phyloP scores from a whole-genome alignment of 306 rosid species.

The Casuarina equisetifolia region DNA sequence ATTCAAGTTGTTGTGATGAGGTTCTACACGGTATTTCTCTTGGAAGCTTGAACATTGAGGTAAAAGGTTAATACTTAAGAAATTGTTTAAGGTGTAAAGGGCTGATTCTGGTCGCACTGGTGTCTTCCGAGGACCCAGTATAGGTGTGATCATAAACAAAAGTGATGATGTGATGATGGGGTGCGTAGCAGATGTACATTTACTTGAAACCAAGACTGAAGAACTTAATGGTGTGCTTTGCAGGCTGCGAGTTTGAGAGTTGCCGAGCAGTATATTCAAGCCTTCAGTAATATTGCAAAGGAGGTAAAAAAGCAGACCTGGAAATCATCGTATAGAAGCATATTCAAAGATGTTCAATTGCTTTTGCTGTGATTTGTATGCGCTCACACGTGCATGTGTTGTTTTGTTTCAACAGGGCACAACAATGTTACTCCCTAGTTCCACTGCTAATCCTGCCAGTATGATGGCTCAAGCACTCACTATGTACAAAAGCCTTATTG shows the following conservation, averaged over 20 bases:
- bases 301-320: slow-evolving; percentile 54
- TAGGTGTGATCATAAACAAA: background rate
- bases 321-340: slow-evolving; percentile 1
- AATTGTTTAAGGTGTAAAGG: background rate
- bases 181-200: slow-evolving; percentile 4
- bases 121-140: background rate
- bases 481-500: slow-evolving; percentile 77
- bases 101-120: background rate
- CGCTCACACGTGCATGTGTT: background rate
- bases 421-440: slow-evolving; percentile 91
- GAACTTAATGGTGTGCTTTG: slow-evolving; percentile 37
- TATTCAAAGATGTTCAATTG: background rate
- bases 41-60: background rate
- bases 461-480: slow-evolving; percentile 96
- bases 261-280: slow-evolving; percentile 88
- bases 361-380: background rate
- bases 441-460: slow-evolving; percentile 79
- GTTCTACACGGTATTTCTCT: background rate
- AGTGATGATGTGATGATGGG: background rate
- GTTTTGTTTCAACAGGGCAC: slow-evolving; percentile 59
- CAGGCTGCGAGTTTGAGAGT: slow-evolving; percentile 95
- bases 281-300: slow-evolving; percentile 88
- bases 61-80: background rate
- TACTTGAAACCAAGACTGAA: background rate
- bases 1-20: background rate